Conservation (phyloP, 345 rosid species). For the Erysimum cheiranthoides region DNA sequence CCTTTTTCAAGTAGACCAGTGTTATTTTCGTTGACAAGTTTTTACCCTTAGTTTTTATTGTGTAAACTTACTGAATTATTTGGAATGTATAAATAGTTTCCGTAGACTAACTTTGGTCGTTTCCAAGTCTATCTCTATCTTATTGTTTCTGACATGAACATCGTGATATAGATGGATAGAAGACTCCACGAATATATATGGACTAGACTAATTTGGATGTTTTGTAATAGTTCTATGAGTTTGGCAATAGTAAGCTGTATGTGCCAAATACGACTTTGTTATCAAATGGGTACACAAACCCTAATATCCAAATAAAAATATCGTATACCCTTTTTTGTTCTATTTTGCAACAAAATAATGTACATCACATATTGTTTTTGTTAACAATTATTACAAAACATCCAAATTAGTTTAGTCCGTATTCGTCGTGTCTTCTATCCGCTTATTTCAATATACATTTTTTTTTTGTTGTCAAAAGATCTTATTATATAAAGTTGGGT, state of each 20-base stretch:
- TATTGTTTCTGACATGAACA: slow-evolving; percentile 2
- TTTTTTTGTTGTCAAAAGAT: no score
- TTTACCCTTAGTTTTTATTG: background rate
- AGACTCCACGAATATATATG: slow-evolving; percentile 4
- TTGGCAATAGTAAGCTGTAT: slow-evolving; percentile 22
- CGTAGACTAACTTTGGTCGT: slow-evolving; percentile 12
- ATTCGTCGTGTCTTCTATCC: no score
- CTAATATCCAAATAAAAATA: background rate
- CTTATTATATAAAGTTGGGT: no score
- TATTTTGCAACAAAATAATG: background rate
- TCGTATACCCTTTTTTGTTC: background rate
- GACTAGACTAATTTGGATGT: slow-evolving; percentile 15
- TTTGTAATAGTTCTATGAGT: slow-evolving; percentile 25
- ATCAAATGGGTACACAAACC: background rate
- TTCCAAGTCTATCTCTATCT: background rate
- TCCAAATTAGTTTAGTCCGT: no score
- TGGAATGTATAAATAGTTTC: slow-evolving; percentile 1
- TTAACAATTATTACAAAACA: no score
- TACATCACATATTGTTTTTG: no score
- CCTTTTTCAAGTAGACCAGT: background rate
- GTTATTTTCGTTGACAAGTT: background rate
- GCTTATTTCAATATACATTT: no score
- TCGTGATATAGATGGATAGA: slow-evolving; percentile 10
- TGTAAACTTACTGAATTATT: slow-evolving; percentile 9
- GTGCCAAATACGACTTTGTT: background rate